phyloP scores from a whole-genome alignment of 164 flowering plant species.

The Sedum album region DNA sequence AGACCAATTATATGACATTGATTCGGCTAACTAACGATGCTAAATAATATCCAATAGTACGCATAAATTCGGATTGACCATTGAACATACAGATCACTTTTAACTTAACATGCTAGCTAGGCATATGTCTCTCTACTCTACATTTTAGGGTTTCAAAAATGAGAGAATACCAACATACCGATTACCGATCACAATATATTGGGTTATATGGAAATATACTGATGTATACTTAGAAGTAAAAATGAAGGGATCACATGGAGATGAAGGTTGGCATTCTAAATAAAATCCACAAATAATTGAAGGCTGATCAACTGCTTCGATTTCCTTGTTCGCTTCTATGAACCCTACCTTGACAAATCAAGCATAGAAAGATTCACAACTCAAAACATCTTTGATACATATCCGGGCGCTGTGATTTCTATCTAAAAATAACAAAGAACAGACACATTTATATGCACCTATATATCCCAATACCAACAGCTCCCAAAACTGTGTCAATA shows the following conservation, averaged over 20 bases:
- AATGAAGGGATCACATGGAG: constrained; percentile 1
- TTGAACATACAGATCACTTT: too few relatives aligned
- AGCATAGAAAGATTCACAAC: constrained; percentile 1
- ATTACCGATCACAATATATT: too few relatives aligned
- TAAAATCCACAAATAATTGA: not conserved
- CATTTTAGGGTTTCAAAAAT: not conserved
- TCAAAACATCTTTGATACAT: not conserved
- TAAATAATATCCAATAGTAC: not conserved
- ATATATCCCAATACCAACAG: not conserved
- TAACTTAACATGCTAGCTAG: not conserved
- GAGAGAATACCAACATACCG: not conserved
- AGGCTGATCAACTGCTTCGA: not conserved
- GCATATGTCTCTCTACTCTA: not conserved
- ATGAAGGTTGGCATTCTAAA: not conserved
- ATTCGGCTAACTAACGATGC: not conserved
- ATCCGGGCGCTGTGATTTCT: not conserved
- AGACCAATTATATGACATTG: not conserved
- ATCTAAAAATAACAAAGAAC: not conserved
- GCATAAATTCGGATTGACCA: not conserved
- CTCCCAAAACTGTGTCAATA: not conserved
- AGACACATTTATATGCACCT: not conserved
- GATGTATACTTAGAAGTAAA: too few relatives aligned
- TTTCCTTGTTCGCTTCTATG: not conserved
- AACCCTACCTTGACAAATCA: not conserved
- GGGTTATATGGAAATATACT: not conserved